Percentiles rank a stretch among this genome's conserved stretches.
Evolutionary conservation across 805 yeast species (phyloP).

Genomic region (Saitoella complicata): DNA sequence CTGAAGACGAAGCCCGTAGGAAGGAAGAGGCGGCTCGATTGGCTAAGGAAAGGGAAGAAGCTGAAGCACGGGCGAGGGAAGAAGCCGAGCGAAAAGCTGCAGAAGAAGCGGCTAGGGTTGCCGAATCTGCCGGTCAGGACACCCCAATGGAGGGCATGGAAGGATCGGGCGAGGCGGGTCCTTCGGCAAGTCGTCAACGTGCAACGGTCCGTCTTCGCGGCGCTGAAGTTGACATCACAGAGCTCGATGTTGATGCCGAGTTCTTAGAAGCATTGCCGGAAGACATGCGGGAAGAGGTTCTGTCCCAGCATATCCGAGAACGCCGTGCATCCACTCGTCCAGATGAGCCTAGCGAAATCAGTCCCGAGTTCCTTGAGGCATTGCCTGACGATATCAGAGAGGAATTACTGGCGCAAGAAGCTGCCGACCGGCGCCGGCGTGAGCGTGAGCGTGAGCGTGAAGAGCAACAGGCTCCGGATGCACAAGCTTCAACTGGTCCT

Average conservation of each 20-base stretch:
- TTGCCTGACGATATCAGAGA: conserved; percentile 48
- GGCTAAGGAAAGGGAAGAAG: conserved; percentile 19
- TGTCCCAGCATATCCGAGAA: conserved; percentile 68
- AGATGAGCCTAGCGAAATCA: conserved; percentile 41
- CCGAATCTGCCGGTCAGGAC: neutral
- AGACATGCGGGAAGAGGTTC: conserved; percentile 82
- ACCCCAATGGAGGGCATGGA: neutral
- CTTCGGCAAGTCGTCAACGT: conserved; percentile 27
- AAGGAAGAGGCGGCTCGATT: conserved; percentile 23
- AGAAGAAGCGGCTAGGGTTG: conserved; percentile 13
- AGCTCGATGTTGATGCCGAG: conserved; percentile 83
- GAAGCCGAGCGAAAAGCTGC: conserved; percentile 16
- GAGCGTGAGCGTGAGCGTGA: conserved; percentile 14
- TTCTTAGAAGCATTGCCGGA: conserved; percentile 82
- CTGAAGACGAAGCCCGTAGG: conserved; percentile 16
- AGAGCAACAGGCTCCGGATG: conserved; percentile 1
- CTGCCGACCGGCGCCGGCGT: conserved; percentile 14
- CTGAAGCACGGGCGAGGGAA: conserved; percentile 19
- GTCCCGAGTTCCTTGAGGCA: conserved; percentile 65
- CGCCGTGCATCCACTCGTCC: conserved; percentile 27
- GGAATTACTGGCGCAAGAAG: conserved; percentile 20
- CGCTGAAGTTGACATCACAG: conserved; percentile 65
- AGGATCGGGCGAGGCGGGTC: too few relatives aligned
- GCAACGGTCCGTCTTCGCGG: conserved; percentile 61
- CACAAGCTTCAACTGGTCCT: conserved; percentile 3